Base-by-base conservation (phyloP, 2,329 filamentous ascomycete genomes). In the Exophiala aquamarina region DNA sequence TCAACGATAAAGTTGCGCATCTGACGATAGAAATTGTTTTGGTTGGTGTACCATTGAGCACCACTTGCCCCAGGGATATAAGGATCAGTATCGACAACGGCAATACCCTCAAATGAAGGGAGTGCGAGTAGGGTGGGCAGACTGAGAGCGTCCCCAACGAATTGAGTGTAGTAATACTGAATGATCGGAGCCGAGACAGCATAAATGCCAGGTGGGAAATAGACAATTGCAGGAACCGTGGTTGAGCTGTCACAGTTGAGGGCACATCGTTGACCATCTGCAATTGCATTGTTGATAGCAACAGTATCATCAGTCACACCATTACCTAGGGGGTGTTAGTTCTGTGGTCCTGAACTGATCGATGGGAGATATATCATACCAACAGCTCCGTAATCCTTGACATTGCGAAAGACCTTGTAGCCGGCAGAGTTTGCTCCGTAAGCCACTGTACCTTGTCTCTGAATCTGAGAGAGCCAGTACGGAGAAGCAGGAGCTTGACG, bases 81-180 rank as follows among this genome's bases (percentile, higher is more conserved):
- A 0, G 91, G 91, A 62, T 97, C 85, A 2, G 88, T 77, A 64
- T 96, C 91, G 57, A 98, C 86, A 43, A 97, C 79, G 34, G 87
- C 91, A 73, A 96, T 94, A 37, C 92, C 93, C 2, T 74, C 57
- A 63, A 97, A 98, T 59, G 75, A 73, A 34, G 83, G 66, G 1
- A 81, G 67, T 3, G 86, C 86, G 72, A 92, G 89, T 67, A 96
- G 75, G 0, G 84, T 84, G 0, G 92, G 90, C 11, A 84, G 68
- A 54, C 79, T 74, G 60, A 80, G 63, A 39, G 85, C 83, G 71
- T 97, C 90, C 47, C 92, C 92, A 28, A 96, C 76, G 52, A 97
- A 81, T 66, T 96, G 90, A 8, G 91, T 95, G 74, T 95, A 95
- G 76, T 97, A 97, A 68, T 85, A 86, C 66, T 90, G 86, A 41